Evolutionary conservation across 2,329 filamentous ascomycete species (phyloP), one percentile per base, ranked within the genome.

Genomic region (Pseudogymnoascus sp.): DNA sequence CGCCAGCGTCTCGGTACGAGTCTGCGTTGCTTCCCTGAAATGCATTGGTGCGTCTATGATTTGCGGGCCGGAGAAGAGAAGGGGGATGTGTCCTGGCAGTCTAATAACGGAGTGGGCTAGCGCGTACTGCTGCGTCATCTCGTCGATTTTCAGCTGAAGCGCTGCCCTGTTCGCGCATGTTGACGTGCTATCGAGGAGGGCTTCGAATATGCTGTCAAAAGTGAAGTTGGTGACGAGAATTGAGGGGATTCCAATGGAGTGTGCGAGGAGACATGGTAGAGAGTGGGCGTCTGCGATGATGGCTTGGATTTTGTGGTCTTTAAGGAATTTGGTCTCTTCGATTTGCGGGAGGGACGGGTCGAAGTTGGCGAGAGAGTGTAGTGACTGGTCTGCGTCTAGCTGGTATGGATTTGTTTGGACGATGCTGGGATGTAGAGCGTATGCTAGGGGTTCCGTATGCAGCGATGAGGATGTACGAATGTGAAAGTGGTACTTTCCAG

Each of bases 151-250:
- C 24, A 40, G 59, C 33, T 63, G 61, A 1, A 56, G 50, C 29
- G 44, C 11, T 7, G 19, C 19, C 42, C 59, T 64, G 44, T 64
- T 37, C 1, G 29, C 33, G 35, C 19, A 62, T 37, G 47, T 37
- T 64, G 64, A 62, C 29, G 37, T 59, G 61, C 59, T 50, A 26
- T 65, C 64, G 29, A 65, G 38, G 31, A 65, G 37, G 7, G 59
- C 50, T 38, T 65, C 62, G 26, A 62, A 65, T 14, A 65, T 65
- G 42, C 64, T 65, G 61, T 65, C 64, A 31, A 65, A 65, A 2
- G 64, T 65, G 62, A 65, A 65, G 42, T 65, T 65, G 33, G 64
- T 65, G 59, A 65, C 42, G 19, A 65, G 62, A 38, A 65, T 64
- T 24, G 62, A 59, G 1, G 62, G 62, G 10, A 64, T 65, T n/a